Percentiles rank a stretch among this genome's conserved stretches.
These are phyloP conservation scores for Xerocomellus dryophilus DNA, from an alignment of 768 basidiomycete genomes.

Conservation along the genomic window DNA sequence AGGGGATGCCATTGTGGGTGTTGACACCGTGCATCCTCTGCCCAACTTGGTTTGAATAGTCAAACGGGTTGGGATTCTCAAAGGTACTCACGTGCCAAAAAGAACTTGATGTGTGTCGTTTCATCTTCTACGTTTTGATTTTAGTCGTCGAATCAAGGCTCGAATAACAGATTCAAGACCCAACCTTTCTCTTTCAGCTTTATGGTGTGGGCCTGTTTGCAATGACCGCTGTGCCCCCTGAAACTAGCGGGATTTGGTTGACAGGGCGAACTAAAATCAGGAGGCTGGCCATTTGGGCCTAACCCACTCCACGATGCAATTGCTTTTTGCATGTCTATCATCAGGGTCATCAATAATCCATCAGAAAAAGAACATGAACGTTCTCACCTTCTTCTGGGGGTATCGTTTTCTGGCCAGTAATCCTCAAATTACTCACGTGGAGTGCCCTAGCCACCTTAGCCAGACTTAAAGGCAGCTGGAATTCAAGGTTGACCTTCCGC, in stretches of 20 bases:
- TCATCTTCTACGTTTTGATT: background rate
- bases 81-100: slow-evolving; percentile 12
- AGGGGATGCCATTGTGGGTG: background rate
- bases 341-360: background rate
- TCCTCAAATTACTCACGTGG: background rate
- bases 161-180: background rate
- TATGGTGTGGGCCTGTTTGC: slow-evolving; percentile 7
- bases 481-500: background rate
- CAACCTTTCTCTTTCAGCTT: background rate
- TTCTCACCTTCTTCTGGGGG: background rate
- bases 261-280: background rate
- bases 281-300: too few relatives aligned
- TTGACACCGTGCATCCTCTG: slow-evolving; percentile 1
- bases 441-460: background rate
- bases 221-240: background rate
- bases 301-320: background rate
- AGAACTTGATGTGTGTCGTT: slow-evolving; percentile 4
- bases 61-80: too few relatives aligned
- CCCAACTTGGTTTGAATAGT: background rate
- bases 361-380: background rate
- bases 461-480: background rate
- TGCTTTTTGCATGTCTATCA: background rate
- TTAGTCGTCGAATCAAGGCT: background rate
- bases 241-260: background rate
- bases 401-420: background rate